Conservation (phyloP, 2,329 filamentous ascomycete genomes). For the Monascus ruber region DNA sequence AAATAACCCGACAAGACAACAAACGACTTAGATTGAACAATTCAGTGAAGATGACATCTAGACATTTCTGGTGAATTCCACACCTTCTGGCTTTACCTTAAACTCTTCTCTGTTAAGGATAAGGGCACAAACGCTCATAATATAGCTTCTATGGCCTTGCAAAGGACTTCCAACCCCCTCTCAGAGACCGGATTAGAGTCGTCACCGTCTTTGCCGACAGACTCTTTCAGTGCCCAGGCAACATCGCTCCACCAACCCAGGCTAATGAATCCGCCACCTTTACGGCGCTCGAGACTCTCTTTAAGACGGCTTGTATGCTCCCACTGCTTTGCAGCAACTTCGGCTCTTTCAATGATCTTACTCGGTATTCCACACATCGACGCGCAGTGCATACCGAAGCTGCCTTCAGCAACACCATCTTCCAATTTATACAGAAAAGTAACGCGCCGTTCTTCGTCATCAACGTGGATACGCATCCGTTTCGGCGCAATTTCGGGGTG, state of each 20-base stretch:
- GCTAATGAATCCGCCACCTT: slow-evolving; percentile 68
- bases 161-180: slow-evolving; percentile 44
- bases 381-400: slow-evolving; percentile 98
- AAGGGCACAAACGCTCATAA: slow-evolving; percentile 16
- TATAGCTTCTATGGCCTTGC: slow-evolving; percentile 45
- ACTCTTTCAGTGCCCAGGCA: slow-evolving; percentile 58
- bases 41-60: too few species aligned
- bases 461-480: slow-evolving; percentile 91
- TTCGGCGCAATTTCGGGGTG: slow-evolving; percentile 81
- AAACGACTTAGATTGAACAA: too few species aligned
- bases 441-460: slow-evolving; percentile 71
- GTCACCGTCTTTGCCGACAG: slow-evolving; percentile 14
- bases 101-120: too few species aligned
- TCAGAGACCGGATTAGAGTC: slow-evolving; percentile 32
- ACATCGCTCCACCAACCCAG: slow-evolving; percentile 82
- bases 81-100: too few species aligned
- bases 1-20: too few species aligned
- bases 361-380: slow-evolving; percentile 91
- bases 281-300: slow-evolving; percentile 73
- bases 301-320: slow-evolving; percentile 87
- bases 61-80: too few species aligned
- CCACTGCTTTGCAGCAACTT: slow-evolving; percentile 82
- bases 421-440: slow-evolving; percentile 95
- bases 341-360: slow-evolving; percentile 73
- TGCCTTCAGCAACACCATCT: slow-evolving; percentile 85